These are phyloP conservation scores for Hymenoscyphus albidus DNA, from an alignment of 2,329 filamentous ascomycete genomes.

Conservation along the genomic window DNA sequence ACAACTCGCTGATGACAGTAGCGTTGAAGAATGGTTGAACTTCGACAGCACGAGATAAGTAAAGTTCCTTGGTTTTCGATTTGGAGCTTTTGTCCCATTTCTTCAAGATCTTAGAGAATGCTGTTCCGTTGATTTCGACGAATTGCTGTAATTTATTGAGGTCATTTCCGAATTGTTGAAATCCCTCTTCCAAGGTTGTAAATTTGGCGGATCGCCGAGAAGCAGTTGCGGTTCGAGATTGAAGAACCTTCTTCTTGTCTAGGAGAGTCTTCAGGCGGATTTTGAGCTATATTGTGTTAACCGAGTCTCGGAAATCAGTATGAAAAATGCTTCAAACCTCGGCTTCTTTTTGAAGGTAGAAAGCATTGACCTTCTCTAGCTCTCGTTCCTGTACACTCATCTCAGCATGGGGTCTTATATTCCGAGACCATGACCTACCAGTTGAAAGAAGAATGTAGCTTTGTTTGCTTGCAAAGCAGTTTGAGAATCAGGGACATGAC, in stretches of 20 bases:
- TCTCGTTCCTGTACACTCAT: slow-evolving; percentile 74
- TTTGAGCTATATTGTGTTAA: slow-evolving; percentile 63
- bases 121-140: slow-evolving; percentile 95
- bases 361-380: slow-evolving; percentile 96
- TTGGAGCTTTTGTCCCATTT: slow-evolving; percentile 99
- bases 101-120: slow-evolving; percentile 97
- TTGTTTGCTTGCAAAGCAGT: slow-evolving; percentile 92
- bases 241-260: slow-evolving; percentile 90
- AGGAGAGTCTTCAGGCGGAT: slow-evolving; percentile 86
- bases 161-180: slow-evolving; percentile 95
- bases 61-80: slow-evolving; percentile 96
- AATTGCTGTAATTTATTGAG: slow-evolving; percentile 98
- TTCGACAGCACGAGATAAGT: slow-evolving; percentile 91
- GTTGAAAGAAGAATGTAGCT: slow-evolving; percentile 96
- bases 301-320: not conserved
- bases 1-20: slow-evolving; percentile 92
- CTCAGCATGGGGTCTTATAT: slow-evolving; percentile 38
- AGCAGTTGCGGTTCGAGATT: slow-evolving; percentile 70
- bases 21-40: slow-evolving; percentile 98
- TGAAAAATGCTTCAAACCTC: slow-evolving; percentile 61
- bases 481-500: slow-evolving; percentile 67
- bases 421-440: slow-evolving; percentile 55
- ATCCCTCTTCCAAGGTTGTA: slow-evolving; percentile 90
- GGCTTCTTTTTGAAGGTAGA: slow-evolving; percentile 96
- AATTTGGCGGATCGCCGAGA: slow-evolving; percentile 91